phyloP scores from a whole-genome alignment of 805 yeast genomes.

The Schwanniomyces polymorphus region DNA sequence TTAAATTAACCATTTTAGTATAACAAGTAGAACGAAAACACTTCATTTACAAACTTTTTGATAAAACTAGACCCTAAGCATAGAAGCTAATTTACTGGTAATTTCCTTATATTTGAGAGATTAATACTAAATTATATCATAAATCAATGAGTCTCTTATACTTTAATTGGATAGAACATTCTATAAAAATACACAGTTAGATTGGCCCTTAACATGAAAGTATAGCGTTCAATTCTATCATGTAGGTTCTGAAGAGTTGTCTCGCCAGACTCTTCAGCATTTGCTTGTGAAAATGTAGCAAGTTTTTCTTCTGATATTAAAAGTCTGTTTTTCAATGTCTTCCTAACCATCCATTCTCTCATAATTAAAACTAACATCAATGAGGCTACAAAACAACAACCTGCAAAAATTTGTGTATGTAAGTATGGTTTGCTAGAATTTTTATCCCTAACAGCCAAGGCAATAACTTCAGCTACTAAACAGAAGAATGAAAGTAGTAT shows the following conservation, averaged over 20 bases:
- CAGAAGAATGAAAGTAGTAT: conserved; percentile 30
- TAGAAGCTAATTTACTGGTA: no score
- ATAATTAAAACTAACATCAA: conserved; percentile 43
- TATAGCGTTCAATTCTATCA: conserved; percentile 18
- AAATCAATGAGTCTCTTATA: background rate
- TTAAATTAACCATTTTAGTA: no score
- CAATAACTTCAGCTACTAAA: conserved; percentile 55
- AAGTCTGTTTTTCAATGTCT: conserved; percentile 22
- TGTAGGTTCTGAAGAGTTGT: conserved; percentile 10
- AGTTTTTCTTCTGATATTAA: conserved; percentile 1
- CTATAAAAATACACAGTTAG: conserved; percentile 11
- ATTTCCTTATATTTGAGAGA: no score
- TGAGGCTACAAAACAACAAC: conserved; percentile 46
- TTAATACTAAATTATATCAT: no score
- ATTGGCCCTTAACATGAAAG: conserved; percentile 10
- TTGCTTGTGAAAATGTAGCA: conserved; percentile 1
- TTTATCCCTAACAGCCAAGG: conserved; percentile 41
- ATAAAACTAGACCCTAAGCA: no score
- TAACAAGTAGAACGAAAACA: no score
- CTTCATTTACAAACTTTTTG: no score
- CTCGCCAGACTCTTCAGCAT: conserved; percentile 2
- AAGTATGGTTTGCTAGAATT: conserved; percentile 43
- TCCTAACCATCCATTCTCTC: conserved; percentile 47
- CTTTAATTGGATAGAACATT: conserved; percentile 21
- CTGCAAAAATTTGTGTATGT: conserved; percentile 62